Conservation (phyloP, 2,329 filamentous ascomycete species). For the Neonectria hederae region DNA sequence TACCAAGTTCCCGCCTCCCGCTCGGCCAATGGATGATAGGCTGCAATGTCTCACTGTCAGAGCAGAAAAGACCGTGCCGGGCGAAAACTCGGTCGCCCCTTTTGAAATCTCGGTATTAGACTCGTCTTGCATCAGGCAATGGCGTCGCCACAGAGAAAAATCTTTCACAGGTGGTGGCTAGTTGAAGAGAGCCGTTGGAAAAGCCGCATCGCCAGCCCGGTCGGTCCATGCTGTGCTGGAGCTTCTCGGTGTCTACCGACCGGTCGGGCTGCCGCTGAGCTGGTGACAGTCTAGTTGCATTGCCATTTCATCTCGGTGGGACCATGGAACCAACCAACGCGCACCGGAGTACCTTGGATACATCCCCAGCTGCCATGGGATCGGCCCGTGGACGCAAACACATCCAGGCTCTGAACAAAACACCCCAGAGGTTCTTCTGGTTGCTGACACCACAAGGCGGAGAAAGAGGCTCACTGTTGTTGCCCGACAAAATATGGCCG, state of each 20-base stretch:
- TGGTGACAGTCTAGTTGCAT: constrained; percentile 14
- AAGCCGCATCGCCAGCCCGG: neutral
- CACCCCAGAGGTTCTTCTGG: constrained; percentile 13
- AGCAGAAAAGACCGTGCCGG: neutral
- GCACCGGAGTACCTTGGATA: neutral
- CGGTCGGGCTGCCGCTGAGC: constrained; percentile 5
- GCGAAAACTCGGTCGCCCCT: constrained; percentile 8
- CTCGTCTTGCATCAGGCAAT: constrained; percentile 20
- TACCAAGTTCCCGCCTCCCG: constrained; percentile 3
- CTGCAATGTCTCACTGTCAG: neutral
- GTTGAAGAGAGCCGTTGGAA: neutral
- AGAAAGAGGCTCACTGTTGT: neutral
- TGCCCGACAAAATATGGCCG: constrained; percentile 21
- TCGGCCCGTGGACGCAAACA: constrained; percentile 3
- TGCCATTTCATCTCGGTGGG: constrained; percentile 14
- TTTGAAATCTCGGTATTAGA: constrained; percentile 16
- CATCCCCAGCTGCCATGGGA: neutral
- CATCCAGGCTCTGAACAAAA: neutral
- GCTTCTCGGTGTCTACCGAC: constrained; percentile 12
- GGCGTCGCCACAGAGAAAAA: constrained; percentile 25
- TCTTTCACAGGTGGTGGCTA: constrained; percentile 1
- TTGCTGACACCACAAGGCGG: constrained; percentile 15
- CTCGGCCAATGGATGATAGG: neutral
- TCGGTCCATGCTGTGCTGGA: constrained; percentile 4
- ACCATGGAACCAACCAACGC: constrained; percentile 11